Conservation (phyloP, 2,329 filamentous ascomycete species). For the Cladobotryum mycophilum region DNA sequence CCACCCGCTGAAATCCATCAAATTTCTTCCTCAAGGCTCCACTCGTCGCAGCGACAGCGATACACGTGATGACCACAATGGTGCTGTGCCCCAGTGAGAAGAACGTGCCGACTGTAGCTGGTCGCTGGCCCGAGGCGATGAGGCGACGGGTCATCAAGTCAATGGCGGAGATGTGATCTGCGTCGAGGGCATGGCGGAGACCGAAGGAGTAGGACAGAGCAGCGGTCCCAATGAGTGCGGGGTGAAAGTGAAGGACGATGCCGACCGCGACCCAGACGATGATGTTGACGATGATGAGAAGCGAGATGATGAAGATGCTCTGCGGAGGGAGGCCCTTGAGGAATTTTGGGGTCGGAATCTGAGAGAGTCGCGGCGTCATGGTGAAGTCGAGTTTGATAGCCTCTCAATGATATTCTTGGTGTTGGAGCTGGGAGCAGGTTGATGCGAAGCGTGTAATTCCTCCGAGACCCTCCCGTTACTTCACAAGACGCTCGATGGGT, state of each 20-base stretch:
- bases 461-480: too few relatives aligned
- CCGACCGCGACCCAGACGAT: conserved; percentile 49
- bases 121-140: conserved; percentile 75
- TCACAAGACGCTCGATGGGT: too few relatives aligned
- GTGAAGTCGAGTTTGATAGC: not conserved
- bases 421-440: not conserved
- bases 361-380: not conserved
- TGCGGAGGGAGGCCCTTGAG: conserved; percentile 27
- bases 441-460: too few relatives aligned
- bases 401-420: not conserved
- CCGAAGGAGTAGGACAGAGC: conserved; percentile 84
- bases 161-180: conserved; percentile 84
- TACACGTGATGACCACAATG: conserved; percentile 82
- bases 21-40: conserved; percentile 78
- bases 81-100: conserved; percentile 93
- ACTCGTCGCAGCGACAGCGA: conserved; percentile 86
- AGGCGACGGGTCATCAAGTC: conserved; percentile 90
- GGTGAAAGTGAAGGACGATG: conserved; percentile 47
- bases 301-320: conserved; percentile 42
- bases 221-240: conserved; percentile 67
- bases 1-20: conserved; percentile 69
- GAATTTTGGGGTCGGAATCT: conserved; percentile 20
- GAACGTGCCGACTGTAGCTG: conserved; percentile 88
- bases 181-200: conserved; percentile 89
- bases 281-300: conserved; percentile 46